A percentile compares a stretch with the other conserved stretches of the same genome.
Conservation (phyloP, 1,284 basidiomycete species). For the Vanrija sp. region DNA sequence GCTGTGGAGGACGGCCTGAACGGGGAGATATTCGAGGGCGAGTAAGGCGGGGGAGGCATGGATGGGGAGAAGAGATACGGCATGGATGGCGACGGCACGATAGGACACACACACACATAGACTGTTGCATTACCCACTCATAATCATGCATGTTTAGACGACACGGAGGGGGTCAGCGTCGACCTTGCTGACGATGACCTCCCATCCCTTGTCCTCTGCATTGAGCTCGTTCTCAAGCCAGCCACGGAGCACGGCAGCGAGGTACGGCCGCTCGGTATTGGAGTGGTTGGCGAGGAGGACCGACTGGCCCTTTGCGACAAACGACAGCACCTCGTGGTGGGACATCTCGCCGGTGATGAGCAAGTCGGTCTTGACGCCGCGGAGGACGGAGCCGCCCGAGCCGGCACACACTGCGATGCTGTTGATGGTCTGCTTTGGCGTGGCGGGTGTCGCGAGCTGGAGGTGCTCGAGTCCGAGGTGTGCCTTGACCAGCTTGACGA, state of each 20-base stretch:
- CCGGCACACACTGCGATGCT: constrained; percentile 79
- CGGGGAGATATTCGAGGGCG: constrained; percentile 77
- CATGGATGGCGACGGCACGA: too few relatives aligned
- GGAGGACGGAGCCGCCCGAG: constrained; percentile 62
- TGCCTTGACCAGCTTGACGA: constrained; percentile 65
- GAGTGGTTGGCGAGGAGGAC: constrained; percentile 82
- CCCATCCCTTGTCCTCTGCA: constrained; percentile 20
- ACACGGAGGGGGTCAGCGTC: constrained; percentile 19
- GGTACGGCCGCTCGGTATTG: constrained; percentile 84
- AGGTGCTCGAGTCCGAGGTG: constrained; percentile 66
- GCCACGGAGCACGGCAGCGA: constrained; percentile 60
- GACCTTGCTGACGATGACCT: constrained; percentile 12
- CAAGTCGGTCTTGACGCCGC: constrained; percentile 67
- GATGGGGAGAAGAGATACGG: too few relatives aligned
- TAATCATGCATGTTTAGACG: constrained; percentile 4
- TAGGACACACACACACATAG: neutral
- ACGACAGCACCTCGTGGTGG: constrained; percentile 79
- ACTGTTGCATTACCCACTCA: neutral
- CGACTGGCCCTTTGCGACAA: constrained; percentile 65
- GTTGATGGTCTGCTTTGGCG: constrained; percentile 21
- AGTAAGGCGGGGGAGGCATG: neutral
- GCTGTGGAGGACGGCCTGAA: constrained; percentile 73
- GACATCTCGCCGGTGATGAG: constrained; percentile 89
- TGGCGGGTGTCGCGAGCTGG: constrained; percentile 63
- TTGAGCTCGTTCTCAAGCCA: constrained; percentile 60